Evolutionary conservation across 2,329 filamentous ascomycete species (phyloP).

Genomic region (Paraconiothyrium brasiliense): DNA sequence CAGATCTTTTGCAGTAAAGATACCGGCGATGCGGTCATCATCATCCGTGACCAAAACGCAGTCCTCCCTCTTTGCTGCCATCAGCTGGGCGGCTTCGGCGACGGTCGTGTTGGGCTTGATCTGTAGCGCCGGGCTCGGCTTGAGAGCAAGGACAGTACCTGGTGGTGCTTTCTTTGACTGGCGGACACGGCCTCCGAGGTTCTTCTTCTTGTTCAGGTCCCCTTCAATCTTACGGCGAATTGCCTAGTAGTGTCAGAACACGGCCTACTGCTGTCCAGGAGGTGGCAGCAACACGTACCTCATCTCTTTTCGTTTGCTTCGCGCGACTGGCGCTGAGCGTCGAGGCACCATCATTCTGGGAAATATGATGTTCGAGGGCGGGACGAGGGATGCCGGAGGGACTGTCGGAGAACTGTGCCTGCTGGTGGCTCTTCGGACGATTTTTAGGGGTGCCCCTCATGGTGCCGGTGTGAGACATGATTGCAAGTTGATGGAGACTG

Average conservation of each 20-base stretch:
- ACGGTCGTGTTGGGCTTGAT: conserved; percentile 96
- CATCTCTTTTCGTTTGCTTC: conserved; percentile 97
- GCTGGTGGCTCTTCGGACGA: conserved; percentile 56
- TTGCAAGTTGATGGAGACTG: conserved; percentile 30
- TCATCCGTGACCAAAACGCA: conserved; percentile 98
- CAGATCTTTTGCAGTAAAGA: conserved; percentile 98
- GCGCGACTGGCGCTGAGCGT: conserved; percentile 91
- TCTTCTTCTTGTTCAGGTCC: conserved; percentile 97
- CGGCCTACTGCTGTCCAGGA: conserved; percentile 19
- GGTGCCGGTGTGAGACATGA: conserved; percentile 70
- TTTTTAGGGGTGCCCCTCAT: conserved; percentile 76
- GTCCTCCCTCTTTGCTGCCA: conserved; percentile 98
- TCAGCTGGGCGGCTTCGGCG: conserved; percentile 94
- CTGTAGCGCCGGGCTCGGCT: conserved; percentile 94
- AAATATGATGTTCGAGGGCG: conserved; percentile 66
- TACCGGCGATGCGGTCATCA: conserved; percentile 96
- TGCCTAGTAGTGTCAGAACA: conserved; percentile 66
- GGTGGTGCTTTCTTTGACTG: conserved; percentile 93
- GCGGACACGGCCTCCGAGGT: conserved; percentile 78
- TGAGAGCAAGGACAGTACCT: conserved; percentile 92
- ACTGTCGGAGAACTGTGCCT: conserved; percentile 69
- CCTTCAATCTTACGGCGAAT: conserved; percentile 97
- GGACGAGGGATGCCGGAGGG: conserved; percentile 78
- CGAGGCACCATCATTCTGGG: conserved; percentile 69
- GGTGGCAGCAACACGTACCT: conserved; percentile 69